Base-by-base conservation (phyloP, 2,329 filamentous ascomycete species). In the Dryadomyces quercivorus region DNA sequence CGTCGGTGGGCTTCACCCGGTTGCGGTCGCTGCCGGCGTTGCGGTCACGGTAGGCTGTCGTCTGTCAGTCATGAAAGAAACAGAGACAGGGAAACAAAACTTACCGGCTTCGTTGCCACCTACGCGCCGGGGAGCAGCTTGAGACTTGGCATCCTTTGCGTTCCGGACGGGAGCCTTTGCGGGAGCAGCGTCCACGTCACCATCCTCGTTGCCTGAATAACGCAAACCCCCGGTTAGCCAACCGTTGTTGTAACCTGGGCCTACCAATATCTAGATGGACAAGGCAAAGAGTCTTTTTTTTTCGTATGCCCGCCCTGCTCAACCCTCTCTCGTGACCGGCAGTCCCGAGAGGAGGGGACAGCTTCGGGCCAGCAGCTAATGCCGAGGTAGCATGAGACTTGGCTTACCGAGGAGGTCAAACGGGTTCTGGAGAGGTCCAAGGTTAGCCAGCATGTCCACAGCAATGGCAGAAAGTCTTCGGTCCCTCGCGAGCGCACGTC, bases 371-470 rank as follows among this genome's bases (percentile, higher is more conserved):
- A 31, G 26, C 26, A 31, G 26, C 26, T 31, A 31, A 31, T 16
- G 5, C 9, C 43, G 6, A 21, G 34, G 26, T 4, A n/a, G n/a
- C 38, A 36, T 34, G 15, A 36, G 16, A 18, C n/a, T 34, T 15
- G 36, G 12, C 57, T 60, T 95, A 97, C 93, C 92, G 81, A 98
- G 89, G 78, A 95, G 85, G 82, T 93, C 92, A 82, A 88, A 97
- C 69, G 88, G 85, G 82, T 98, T 98, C 93, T 97, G 63, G 26
- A 44, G 43, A 34, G 26, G 8, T 31, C 49, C 47, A 58, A 49
- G 42, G 56, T 60, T 40, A 59, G 55, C 49, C 52, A 18, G 26
- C 20, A 50, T 16, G 12, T 16, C 15, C 36, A 3, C 36, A 16
- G 15, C 36, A 40, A 21, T 31, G 50, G 4, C n/a, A 5, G 26